These are phyloP conservation scores for Hymenoscyphus occultus DNA, from an alignment of 2,329 filamentous ascomycete genomes.

Conservation along the genomic window DNA sequence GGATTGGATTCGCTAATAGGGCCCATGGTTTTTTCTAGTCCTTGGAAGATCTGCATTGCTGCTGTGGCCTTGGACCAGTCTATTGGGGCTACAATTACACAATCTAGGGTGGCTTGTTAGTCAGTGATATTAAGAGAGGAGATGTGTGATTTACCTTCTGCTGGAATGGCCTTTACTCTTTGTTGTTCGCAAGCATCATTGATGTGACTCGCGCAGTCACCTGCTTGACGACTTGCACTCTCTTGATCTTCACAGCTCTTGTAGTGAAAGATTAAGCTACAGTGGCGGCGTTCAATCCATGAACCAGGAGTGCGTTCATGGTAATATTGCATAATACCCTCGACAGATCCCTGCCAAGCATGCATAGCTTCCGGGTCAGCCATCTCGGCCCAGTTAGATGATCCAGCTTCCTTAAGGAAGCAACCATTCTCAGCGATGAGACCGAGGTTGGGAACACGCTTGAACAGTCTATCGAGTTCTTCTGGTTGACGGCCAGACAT, in stretches of 20 bases:
- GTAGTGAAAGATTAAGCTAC: slow-evolving; percentile 88
- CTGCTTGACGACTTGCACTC: slow-evolving; percentile 73
- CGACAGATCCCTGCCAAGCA: slow-evolving; percentile 81
- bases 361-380: slow-evolving; percentile 67
- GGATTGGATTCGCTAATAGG: slow-evolving; percentile 35
- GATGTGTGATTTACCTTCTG: slow-evolving; percentile 50
- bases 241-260: slow-evolving; percentile 75
- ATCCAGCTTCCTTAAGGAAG: slow-evolving; percentile 72
- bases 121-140: neutral
- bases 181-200: slow-evolving; percentile 88
- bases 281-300: slow-evolving; percentile 86
- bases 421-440: slow-evolving; percentile 94
- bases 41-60: slow-evolving; percentile 68
- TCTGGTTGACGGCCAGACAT: slow-evolving; percentile 89
- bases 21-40: slow-evolving; percentile 44
- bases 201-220: slow-evolving; percentile 90
- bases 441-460: slow-evolving; percentile 76
- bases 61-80: slow-evolving; percentile 88
- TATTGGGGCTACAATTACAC: slow-evolving; percentile 78
- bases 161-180: slow-evolving; percentile 76
- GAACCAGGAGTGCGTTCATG: slow-evolving; percentile 84
- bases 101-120: slow-evolving; percentile 42
- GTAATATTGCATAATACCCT: slow-evolving; percentile 82
- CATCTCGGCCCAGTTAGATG: slow-evolving; percentile 72
- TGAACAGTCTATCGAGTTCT: slow-evolving; percentile 84